phyloP scores from a whole-genome alignment of 371 early-diverging fungal species.

The Nosema muscidifuracis region DNA sequence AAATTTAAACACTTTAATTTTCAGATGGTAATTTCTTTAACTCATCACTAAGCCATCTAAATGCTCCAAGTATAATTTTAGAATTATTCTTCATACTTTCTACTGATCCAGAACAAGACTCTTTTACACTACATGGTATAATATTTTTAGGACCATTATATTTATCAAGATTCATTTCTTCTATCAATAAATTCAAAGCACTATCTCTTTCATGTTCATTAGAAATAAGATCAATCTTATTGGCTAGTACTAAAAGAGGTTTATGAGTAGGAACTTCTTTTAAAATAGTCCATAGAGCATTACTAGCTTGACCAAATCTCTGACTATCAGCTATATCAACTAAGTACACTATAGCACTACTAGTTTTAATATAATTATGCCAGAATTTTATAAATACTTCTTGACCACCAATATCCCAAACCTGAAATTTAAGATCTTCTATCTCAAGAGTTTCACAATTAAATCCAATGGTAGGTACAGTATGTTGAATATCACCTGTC shows the following conservation, averaged over 20 bases:
- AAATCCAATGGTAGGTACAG: conserved; percentile 80
- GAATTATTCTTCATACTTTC: conserved; percentile 4
- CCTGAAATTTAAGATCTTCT: conserved; percentile 59
- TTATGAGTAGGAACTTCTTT: conserved; percentile 43
- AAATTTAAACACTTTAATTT: conserved; percentile 17
- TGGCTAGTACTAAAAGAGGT: conserved; percentile 49
- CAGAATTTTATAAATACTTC: conserved; percentile 63
- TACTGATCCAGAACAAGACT: conserved; percentile 11
- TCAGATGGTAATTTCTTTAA: conserved; percentile 21
- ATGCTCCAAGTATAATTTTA: conserved; percentile 27
- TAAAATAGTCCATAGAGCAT: conserved; percentile 61
- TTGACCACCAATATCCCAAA: conserved; percentile 66
- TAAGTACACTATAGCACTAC: conserved; percentile 75
- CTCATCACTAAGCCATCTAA: conserved; percentile 46
- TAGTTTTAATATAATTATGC: conserved; percentile 61
- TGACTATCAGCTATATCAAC: conserved; percentile 83
- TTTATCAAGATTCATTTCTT: conserved; percentile 22
- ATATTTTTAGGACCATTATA: conserved; percentile 23
- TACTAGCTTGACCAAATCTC: conserved; percentile 75
- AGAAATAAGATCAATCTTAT: conserved; percentile 49
- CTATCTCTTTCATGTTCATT: conserved; percentile 11
- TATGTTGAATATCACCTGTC: conserved; percentile 72
- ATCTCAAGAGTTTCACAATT: conserved; percentile 63
- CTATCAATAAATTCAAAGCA: not conserved
- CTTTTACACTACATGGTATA: conserved; percentile 25